Percentiles rank a stretch among this genome's conserved stretches.
Evolutionary conservation across 495 filamentous ascomycete genomes (phyloP).

Genomic region (Pseudevernia furfuracea): DNA sequence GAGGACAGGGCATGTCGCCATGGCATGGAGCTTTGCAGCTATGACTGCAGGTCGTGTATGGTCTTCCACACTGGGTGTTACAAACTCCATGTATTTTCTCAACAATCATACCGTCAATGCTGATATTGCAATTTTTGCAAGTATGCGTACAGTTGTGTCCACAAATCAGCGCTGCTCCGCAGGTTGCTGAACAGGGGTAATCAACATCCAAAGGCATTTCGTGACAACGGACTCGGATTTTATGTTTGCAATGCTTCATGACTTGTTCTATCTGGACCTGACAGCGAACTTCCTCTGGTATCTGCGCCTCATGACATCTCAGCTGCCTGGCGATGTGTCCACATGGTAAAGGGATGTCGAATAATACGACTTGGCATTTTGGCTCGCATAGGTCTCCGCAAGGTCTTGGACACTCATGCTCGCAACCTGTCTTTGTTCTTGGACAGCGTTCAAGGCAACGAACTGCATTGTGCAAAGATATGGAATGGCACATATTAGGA

Average conservation of each 20-base stretch:
- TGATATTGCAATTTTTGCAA: constrained; percentile 45
- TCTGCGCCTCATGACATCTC: constrained; percentile 46
- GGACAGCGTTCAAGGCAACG: constrained; percentile 55
- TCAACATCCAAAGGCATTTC: constrained; percentile 31
- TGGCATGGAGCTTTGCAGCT: constrained; percentile 50
- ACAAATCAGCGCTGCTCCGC: constrained; percentile 44
- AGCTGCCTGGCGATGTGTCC: constrained; percentile 46
- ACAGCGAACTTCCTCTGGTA: constrained; percentile 34
- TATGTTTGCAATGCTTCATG: constrained; percentile 50
- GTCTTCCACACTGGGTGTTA: constrained; percentile 44
- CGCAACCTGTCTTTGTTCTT: constrained; percentile 48
- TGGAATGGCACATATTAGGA: constrained; percentile 60
- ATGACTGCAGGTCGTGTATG: constrained; percentile 53
- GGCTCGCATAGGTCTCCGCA: constrained; percentile 55
- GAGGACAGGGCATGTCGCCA: constrained; percentile 41
- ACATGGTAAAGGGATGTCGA: no score
- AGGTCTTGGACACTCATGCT: constrained; percentile 50
- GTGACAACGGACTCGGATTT: constrained; percentile 43
- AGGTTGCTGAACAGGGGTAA: constrained; percentile 43
- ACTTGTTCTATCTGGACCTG: constrained; percentile 34
- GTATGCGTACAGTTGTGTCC: constrained; percentile 51
- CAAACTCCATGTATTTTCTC: constrained; percentile 55
- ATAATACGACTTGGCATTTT: constrained; percentile 45
- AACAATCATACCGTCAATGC: no score
- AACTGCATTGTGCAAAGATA: constrained; percentile 54